Conservation (phyloP, 2,329 filamentous ascomycete genomes). For the Xylaria sp. region DNA sequence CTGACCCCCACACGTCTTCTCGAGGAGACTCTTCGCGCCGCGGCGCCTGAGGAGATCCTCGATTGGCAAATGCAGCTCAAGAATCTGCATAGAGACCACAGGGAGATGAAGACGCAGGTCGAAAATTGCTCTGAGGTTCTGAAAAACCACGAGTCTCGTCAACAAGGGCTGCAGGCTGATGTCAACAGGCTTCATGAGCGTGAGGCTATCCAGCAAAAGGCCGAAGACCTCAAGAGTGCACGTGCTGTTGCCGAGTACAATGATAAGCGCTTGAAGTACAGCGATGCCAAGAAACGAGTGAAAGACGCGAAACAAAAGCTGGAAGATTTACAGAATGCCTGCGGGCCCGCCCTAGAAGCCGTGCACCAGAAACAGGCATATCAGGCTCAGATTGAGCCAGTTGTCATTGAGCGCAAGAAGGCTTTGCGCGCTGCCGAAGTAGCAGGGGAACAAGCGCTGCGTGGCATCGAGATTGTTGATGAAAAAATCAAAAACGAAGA, state of each 20-base stretch:
- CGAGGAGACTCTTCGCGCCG: conserved; percentile 86
- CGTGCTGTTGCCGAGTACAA: conserved; percentile 74
- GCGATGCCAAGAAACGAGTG: conserved; percentile 65
- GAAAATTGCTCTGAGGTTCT: conserved; percentile 72
- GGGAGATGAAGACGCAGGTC: conserved; percentile 68
- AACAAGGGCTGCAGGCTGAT: conserved; percentile 79
- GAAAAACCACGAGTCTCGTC: conserved; percentile 75
- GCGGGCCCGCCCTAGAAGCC: conserved; percentile 74
- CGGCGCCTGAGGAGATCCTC: conserved; percentile 83
- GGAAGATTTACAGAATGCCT: conserved; percentile 66
- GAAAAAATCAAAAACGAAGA: conserved; percentile 59
- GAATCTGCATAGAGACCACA: conserved; percentile 74
- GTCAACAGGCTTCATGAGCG: conserved; percentile 86
- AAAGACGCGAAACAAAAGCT: conserved; percentile 68
- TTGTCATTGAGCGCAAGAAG: conserved; percentile 65
- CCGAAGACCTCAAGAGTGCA: conserved; percentile 72
- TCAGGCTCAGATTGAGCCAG: conserved; percentile 63
- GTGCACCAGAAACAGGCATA: conserved; percentile 79
- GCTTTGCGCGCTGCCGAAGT: conserved; percentile 66
- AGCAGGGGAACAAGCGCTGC: conserved; percentile 58
- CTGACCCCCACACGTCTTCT: conserved; percentile 85
- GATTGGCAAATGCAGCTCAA: conserved; percentile 82
- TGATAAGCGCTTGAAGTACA: conserved; percentile 60
- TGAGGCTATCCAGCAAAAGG: conserved; percentile 71
- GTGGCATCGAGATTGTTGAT: conserved; percentile 51